Evolutionary conservation across 2,329 filamentous ascomycete species (phyloP).

Genomic region (Fusarium pseudoanthophilum): DNA sequence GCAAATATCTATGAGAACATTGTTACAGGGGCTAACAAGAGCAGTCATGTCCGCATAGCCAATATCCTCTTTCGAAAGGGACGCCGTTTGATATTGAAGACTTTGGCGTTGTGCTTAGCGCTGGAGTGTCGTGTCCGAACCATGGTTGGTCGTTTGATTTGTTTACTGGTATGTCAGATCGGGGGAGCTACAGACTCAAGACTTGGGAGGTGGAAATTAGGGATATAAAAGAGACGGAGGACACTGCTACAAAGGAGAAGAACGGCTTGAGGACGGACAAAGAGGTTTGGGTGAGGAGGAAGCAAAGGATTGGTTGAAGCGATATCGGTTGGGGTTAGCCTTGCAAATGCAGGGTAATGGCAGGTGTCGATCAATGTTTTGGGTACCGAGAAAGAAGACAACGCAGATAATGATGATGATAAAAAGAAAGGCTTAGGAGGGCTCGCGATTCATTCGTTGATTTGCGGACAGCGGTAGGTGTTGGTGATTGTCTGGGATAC

Average conservation of each 20-base stretch:
- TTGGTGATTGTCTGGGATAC: no score
- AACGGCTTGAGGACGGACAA: conserved; percentile 20
- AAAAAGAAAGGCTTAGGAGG: no score
- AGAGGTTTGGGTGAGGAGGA: conserved; percentile 58
- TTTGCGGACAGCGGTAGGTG: no score
- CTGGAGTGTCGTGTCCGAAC: conserved; percentile 73
- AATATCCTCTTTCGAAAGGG: conserved; percentile 72
- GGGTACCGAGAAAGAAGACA: no score
- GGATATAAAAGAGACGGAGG: conserved; percentile 2
- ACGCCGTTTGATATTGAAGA: conserved; percentile 77
- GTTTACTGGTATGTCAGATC: conserved; percentile 69
- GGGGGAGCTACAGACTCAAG: conserved; percentile 69
- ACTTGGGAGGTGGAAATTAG: conserved; percentile 73
- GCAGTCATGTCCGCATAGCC: conserved; percentile 74
- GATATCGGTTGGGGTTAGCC: no score
- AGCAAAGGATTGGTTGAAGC: conserved; percentile 50
- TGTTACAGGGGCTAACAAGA: background rate
- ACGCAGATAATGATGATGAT: no score
- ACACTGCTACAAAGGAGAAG: background rate
- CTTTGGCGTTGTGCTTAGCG: conserved; percentile 71
- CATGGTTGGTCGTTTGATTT: conserved; percentile 79
- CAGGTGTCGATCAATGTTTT: no score
- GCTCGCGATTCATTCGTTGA: no score
- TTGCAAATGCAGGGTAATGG: no score
- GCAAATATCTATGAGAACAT: conserved; percentile 39